Evolutionary conservation across 352 stramenopile genomes (phyloP).

Genomic region (Saprolegnia parasitica): DNA sequence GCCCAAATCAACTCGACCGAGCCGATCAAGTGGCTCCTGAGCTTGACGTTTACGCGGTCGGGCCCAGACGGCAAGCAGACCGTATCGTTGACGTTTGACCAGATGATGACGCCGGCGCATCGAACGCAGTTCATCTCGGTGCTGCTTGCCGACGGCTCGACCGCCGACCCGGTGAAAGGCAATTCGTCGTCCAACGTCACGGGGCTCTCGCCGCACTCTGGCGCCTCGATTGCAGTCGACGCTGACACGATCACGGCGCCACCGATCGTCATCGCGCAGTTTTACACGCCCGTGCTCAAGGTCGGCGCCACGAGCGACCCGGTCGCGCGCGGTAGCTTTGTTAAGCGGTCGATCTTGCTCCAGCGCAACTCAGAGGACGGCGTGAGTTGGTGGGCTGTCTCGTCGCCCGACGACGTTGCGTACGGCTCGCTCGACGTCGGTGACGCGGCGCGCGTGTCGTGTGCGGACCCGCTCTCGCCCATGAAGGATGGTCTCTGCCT

Average conservation of each 20-base stretch:
- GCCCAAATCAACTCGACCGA: slow-evolving; percentile 62
- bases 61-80: slow-evolving; percentile 56
- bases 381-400: slow-evolving; percentile 26
- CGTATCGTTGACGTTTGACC: slow-evolving; percentile 46
- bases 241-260: slow-evolving; percentile 8
- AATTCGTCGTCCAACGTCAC: background rate
- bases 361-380: slow-evolving; percentile 19
- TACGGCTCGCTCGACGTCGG: background rate
- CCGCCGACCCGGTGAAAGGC: background rate
- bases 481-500: slow-evolving; percentile 40
- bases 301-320: slow-evolving; percentile 3
- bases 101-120: slow-evolving; percentile 50
- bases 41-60: slow-evolving; percentile 60
- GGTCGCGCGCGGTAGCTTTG: background rate
- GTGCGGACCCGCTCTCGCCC: background rate
- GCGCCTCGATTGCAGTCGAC: background rate
- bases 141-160: slow-evolving; percentile 40
- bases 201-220: background rate
- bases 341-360: background rate
- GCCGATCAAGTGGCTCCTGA: slow-evolving; percentile 65
- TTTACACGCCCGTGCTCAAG: slow-evolving; percentile 24
- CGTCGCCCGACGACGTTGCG: slow-evolving; percentile 5
- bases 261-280: slow-evolving; percentile 2
- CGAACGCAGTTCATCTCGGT: slow-evolving; percentile 63
- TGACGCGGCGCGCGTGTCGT: background rate